Evolutionary conservation across 768 basidiomycete genomes (phyloP).

Genomic region (Austroboletus eburneus): DNA sequence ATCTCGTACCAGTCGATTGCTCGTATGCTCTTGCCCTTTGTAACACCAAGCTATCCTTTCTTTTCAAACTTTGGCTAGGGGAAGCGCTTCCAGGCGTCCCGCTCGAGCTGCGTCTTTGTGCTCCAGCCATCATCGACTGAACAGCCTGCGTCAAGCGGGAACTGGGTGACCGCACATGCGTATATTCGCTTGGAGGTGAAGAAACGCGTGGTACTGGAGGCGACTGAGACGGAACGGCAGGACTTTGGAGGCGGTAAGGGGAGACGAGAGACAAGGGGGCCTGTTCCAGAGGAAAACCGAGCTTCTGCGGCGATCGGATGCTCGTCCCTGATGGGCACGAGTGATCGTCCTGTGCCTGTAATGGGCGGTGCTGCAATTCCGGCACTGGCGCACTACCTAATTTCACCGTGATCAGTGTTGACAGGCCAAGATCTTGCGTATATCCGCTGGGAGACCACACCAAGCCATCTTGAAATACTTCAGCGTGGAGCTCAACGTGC

Average conservation of each 20-base stretch:
- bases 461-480: slow-evolving; percentile 29
- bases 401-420: not conserved
- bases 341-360: not conserved
- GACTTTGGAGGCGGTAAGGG: slow-evolving; percentile 20
- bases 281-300: slow-evolving; percentile 6
- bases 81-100: slow-evolving; percentile 1
- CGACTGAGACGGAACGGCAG: slow-evolving; percentile 9
- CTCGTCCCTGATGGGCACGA: slow-evolving; percentile 11
- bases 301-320: slow-evolving; percentile 1
- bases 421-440: slow-evolving; percentile 17
- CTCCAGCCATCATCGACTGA: slow-evolving; percentile 25
- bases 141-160: slow-evolving; percentile 20
- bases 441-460: slow-evolving; percentile 30
- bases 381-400: not conserved
- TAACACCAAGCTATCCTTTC: slow-evolving; percentile 27
- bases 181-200: slow-evolving; percentile 7
- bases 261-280: slow-evolving; percentile 6
- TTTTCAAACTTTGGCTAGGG: slow-evolving; percentile 1
- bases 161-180: slow-evolving; percentile 17
- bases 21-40: slow-evolving; percentile 29
- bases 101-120: slow-evolving; percentile 14
- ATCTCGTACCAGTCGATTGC: slow-evolving; percentile 17
- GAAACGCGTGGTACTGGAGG: slow-evolving; percentile 11
- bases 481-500: slow-evolving; percentile 33
- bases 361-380: not conserved